Conservation (phyloP, 1,139 yeast genomes). For the Trichomonascaceae sp. region DNA sequence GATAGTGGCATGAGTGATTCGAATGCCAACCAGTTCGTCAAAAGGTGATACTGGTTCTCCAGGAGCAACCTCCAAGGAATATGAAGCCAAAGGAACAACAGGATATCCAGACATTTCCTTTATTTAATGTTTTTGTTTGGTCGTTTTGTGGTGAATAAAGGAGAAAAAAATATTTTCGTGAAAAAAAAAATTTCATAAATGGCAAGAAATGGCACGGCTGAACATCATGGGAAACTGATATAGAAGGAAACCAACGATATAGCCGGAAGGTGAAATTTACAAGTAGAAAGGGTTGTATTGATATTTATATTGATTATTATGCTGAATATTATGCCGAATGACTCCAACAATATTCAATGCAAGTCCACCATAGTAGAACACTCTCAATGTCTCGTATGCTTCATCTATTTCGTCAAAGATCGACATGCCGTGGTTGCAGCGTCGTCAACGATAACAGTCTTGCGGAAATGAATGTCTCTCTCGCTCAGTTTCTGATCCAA, state of each 20-base stretch:
- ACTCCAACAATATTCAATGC: background rate
- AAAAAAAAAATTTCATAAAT: constrained; percentile 4
- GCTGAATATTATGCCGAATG: too few relatives aligned
- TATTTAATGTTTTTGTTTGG: background rate
- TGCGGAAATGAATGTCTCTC: background rate
- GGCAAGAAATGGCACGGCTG: background rate
- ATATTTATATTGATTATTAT: too few relatives aligned
- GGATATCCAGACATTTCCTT: constrained; percentile 7
- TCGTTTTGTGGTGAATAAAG: background rate
- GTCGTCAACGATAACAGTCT: background rate
- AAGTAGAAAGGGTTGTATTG: background rate
- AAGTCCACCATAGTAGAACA: background rate
- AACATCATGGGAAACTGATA: background rate
- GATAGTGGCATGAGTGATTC: constrained; percentile 90
- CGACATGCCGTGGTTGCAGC: constrained; percentile 5
- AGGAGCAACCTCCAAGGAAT: constrained; percentile 78
- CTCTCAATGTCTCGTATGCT: background rate
- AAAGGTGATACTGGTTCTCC: constrained; percentile 33
- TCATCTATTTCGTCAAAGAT: background rate
- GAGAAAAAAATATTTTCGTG: constrained; percentile 4
- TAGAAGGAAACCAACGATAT: background rate
- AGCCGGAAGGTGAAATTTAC: background rate
- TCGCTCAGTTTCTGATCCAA: background rate
- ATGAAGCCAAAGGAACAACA: constrained; percentile 77
- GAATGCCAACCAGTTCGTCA: constrained; percentile 31